Evolutionary conservation across 768 basidiomycete species (phyloP).

Genomic region (Cyclocybe cylindracea): DNA sequence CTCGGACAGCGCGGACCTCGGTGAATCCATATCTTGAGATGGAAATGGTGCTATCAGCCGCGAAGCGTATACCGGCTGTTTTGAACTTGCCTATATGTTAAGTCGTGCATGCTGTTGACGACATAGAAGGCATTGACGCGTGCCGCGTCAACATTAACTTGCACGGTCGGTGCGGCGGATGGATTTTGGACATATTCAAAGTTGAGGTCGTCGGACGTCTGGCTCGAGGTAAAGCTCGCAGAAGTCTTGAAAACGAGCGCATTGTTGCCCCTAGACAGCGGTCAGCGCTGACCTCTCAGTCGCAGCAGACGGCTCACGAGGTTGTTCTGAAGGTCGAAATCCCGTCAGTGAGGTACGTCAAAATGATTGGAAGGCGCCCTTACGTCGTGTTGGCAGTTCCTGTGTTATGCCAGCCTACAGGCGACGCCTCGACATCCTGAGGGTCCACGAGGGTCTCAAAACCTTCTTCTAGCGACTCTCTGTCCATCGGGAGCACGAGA

Average conservation of each 20-base stretch:
- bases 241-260: conserved; percentile 33
- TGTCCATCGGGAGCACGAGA: too few relatives aligned
- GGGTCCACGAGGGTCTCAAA: too few relatives aligned
- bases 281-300: background rate
- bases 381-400: conserved; percentile 8
- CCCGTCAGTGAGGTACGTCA: background rate
- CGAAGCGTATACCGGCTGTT: background rate
- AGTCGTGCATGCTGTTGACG: conserved; percentile 61
- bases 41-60: conserved; percentile 30
- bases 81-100: conserved; percentile 41
- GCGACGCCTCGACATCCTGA: background rate
- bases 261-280: conserved; percentile 34
- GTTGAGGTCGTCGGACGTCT: conserved; percentile 37
- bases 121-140: conserved; percentile 61
- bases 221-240: conserved; percentile 25
- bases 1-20: conserved; percentile 25
- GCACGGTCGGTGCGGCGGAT: conserved; percentile 26
- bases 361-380: background rate
- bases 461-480: too few relatives aligned
- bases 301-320: conserved; percentile 5
- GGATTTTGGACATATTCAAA: conserved; percentile 41
- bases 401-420: conserved; percentile 6
- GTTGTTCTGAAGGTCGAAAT: conserved; percentile 2
- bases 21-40: conserved; percentile 49
- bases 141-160: conserved; percentile 52